Base-by-base conservation (phyloP, 805 yeast genomes). In the Dipodascopsis uninucleata region DNA sequence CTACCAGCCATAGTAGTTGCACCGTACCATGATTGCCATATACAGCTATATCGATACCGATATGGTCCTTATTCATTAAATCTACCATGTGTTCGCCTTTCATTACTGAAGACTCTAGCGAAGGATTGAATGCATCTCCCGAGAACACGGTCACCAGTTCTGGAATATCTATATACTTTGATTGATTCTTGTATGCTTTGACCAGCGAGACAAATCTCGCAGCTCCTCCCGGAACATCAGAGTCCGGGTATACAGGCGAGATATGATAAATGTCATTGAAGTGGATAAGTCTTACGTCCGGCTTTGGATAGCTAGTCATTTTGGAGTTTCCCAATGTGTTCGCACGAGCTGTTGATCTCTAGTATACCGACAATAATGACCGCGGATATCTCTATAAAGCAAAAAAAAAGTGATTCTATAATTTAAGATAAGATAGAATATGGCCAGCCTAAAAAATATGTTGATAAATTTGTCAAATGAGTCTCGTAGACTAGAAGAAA, bases 231-330 rank as follows among this genome's bases (percentile, higher is more conserved):
- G 58, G 58, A 8, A 49, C 14, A 5, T 47, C 31, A 8, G 51
- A 31, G 10, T 41, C 32, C 14, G 47, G 47, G 28, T 39, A 38
- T 31, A 37, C 44, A 1, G 55, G 47, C 4, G 54, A 21, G 24
- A 55, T 49, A 31, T 55, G 56, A 26, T 55, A 55, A 32, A 55
- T 56, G 32, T 55, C 58, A 36, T 55, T 55, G 41, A 55, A 55
- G 34, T 55, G 58, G 5, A 55, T 24, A 28, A 55, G 37, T 5
- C 57, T 47, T 9, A 53, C 25, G 35, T 38, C 50, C 12, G 53
- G 54, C n/a, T 6, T 25, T 28, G 7, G 25, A n/a, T n/a, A n/a
- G 14, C 14, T 14, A 14, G 12, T 26, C 29, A 26, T 26, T 26
- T 14, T 26, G 29, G n/a, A n/a, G n/a, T n/a, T n/a, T n/a, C n/a